These are phyloP conservation scores for Cladophialophora immunda DNA, from an alignment of 2,329 filamentous ascomycete species.

Conservation along the genomic window DNA sequence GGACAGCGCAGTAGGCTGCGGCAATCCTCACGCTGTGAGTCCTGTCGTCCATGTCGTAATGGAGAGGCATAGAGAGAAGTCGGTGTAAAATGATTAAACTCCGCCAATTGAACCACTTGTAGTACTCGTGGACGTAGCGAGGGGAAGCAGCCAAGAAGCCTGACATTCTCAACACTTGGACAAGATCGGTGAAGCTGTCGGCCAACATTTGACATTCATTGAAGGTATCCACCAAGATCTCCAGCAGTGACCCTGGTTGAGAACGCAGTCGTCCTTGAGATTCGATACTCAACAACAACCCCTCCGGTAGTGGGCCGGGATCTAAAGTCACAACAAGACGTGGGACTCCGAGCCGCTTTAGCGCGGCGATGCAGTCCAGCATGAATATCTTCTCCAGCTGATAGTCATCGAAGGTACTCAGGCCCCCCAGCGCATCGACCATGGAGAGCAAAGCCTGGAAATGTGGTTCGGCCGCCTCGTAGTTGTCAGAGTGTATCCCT, in stretches of 20 bases:
- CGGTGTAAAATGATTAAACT: slow-evolving; percentile 30
- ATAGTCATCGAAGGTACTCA: slow-evolving; percentile 35
- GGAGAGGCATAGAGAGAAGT: slow-evolving; percentile 31
- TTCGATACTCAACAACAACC: slow-evolving; percentile 16
- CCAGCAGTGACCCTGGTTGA: slow-evolving; percentile 21
- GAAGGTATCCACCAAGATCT: slow-evolving; percentile 13
- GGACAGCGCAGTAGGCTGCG: slow-evolving; percentile 23
- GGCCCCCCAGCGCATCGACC: slow-evolving; percentile 33
- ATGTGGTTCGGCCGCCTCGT: slow-evolving; percentile 34
- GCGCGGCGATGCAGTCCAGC: slow-evolving; percentile 26
- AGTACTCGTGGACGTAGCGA: slow-evolving; percentile 27
- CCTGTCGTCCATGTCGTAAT: slow-evolving; percentile 22
- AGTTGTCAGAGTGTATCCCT: slow-evolving; percentile 21
- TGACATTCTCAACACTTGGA: slow-evolving; percentile 31
- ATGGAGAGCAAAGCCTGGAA: slow-evolving; percentile 37
- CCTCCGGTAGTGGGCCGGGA: slow-evolving; percentile 26
- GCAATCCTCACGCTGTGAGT: slow-evolving; percentile 26
- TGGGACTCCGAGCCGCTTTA: slow-evolving; percentile 24
- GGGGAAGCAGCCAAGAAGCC: slow-evolving; percentile 16
- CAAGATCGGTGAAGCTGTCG: slow-evolving; percentile 23
- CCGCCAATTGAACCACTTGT: slow-evolving; percentile 33
- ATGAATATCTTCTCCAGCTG: slow-evolving; percentile 33
- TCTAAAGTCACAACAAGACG: slow-evolving; percentile 30
- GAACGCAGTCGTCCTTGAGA: slow-evolving; percentile 15
- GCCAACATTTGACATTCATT: slow-evolving; percentile 6